These are phyloP conservation scores for Myxozyma udenii DNA, from an alignment of 805 yeast genomes.

Conservation along the genomic window DNA sequence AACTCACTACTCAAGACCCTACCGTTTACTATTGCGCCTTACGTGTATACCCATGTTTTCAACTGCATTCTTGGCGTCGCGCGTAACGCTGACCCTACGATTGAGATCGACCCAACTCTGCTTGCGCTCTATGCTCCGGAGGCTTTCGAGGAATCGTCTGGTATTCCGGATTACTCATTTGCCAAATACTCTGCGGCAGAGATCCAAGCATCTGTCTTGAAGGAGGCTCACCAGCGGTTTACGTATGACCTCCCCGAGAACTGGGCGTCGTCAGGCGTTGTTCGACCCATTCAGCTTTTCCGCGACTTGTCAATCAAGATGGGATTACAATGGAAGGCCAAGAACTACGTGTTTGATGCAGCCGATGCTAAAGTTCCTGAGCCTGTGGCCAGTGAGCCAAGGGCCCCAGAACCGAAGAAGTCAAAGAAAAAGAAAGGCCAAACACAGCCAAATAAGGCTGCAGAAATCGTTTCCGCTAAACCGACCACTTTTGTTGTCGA, in stretches of 20 bases:
- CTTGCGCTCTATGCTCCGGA: conserved; percentile 40
- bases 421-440: conserved; percentile 6
- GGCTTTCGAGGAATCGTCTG: conserved; percentile 33
- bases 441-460: neutral
- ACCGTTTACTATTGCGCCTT: conserved; percentile 56
- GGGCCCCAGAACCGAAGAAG: conserved; percentile 1
- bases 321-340: conserved; percentile 81
- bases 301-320: conserved; percentile 71
- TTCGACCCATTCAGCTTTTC: conserved; percentile 49
- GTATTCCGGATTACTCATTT: conserved; percentile 41
- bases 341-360: conserved; percentile 46
- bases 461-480: conserved; percentile 5
- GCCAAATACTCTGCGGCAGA: conserved; percentile 47
- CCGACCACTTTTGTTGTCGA: conserved; percentile 51
- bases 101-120: conserved; percentile 40
- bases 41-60: conserved; percentile 65
- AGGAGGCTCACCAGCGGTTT: conserved; percentile 60
- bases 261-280: conserved; percentile 43
- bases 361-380: conserved; percentile 36
- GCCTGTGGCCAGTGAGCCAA: conserved; percentile 13
- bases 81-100: conserved; percentile 44
- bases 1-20: conserved; percentile 47
- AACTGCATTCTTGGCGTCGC: conserved; percentile 61
- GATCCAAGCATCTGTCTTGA: conserved; percentile 46
- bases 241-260: conserved; percentile 53